Evolutionary conservation across 2,329 filamentous ascomycete species (phyloP), one percentile per base, ranked within the genome.

Genomic region (Rhexocercosporidium sp.): DNA sequence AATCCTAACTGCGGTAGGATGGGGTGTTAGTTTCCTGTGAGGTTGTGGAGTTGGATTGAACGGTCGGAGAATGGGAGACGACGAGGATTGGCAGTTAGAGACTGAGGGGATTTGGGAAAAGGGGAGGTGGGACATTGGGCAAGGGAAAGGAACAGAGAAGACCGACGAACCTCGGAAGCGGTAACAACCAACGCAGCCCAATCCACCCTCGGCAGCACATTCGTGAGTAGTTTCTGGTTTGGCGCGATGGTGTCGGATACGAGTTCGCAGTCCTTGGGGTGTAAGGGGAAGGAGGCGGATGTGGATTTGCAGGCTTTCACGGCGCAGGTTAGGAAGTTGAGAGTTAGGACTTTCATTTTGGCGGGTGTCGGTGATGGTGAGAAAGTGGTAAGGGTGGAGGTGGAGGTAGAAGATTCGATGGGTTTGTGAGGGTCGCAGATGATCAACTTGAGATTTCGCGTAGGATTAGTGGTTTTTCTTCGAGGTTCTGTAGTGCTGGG

Each of bases 271-370:
- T 98, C 94, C 75, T 91, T 91, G 65, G 96, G 95, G 79, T 98
- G 96, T 18, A 99, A 86, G 2, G 96, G 96, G 77, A 96, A 98
- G 27, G 93, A 93, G 62, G 86, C 82, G 6, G 90, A 84, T 37
- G 90, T 90, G 66, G 89, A 87, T 82, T 96, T 97, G 90, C 96
- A 99, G 65, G 92, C 85, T 85, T 97, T 98, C 78, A 96, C 92
- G 69, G 96, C 95, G 84, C 96, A 99, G 75, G 93, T 96, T 72
- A 98, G 84, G 81, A 99, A 99, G 82, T 98, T 98, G 76, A 97
- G 90, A 69, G 94, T 97, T 62, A 98, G 88, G 70, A 98, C 84
- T 81, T 98, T 98, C 96, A 99, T 99, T 60, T 51, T 69, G 18
- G 44, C 5, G 9, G 25, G 6, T 18, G 22, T 11, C 59, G 22